Evolutionary conservation across 140 eudicot genomes (phyloP).

Genomic region (Bidens hawaiensis): DNA sequence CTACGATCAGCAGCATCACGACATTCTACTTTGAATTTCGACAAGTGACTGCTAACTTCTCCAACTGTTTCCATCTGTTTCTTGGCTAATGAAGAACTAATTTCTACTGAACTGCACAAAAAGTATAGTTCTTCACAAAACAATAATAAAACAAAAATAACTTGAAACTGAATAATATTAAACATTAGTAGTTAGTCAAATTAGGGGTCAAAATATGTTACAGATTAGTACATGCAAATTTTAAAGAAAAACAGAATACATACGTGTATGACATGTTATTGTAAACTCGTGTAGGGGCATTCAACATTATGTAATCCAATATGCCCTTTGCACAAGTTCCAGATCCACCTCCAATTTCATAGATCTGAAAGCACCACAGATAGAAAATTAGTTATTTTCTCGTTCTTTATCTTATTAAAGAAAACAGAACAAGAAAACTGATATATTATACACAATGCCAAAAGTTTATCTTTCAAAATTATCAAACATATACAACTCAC

Average conservation of each 20-base stretch:
- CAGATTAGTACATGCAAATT: neutral
- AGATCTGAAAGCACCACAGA: constrained; percentile 53
- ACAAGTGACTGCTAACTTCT: constrained; percentile 74
- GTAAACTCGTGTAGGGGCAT: constrained; percentile 95
- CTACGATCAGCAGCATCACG: constrained; percentile 91
- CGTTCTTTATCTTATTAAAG: neutral
- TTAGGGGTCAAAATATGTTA: neutral
- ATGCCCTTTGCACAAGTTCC: constrained; percentile 99
- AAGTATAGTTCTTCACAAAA: neutral
- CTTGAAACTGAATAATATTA: neutral
- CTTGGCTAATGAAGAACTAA: constrained; percentile 86
- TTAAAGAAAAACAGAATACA: constrained; percentile 26
- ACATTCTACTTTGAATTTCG: constrained; percentile 73
- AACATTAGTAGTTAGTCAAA: neutral
- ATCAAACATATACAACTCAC: constrained; percentile 34
- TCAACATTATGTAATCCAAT: constrained; percentile 90
- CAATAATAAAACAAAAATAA: neutral
- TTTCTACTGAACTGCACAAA: constrained; percentile 86
- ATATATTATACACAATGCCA: neutral
- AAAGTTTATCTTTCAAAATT: neutral
- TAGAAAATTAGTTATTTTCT: neutral
- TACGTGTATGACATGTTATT: constrained; percentile 79
- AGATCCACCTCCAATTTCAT: constrained; percentile 99
- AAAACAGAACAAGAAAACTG: neutral
- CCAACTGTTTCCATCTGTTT: constrained; percentile 88